Percentiles rank a stretch among this genome's conserved stretches.
Conservation (phyloP, 2,329 filamentous ascomycete species). For the Penicillium sp. region DNA sequence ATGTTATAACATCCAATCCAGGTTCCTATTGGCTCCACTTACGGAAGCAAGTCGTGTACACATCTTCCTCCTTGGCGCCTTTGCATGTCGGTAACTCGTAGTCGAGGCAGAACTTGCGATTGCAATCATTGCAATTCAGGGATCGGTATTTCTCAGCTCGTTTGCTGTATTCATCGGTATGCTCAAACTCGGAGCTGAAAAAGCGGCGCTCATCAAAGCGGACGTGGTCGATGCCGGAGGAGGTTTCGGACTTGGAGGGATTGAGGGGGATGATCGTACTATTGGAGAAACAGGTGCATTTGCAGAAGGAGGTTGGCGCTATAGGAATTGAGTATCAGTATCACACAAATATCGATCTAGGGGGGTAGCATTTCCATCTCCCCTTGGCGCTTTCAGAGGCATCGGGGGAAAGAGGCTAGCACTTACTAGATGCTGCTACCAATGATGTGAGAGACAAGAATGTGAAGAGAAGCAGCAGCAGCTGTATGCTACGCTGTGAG, state of each 20-base stretch:
- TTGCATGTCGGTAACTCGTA: conserved; percentile 57
- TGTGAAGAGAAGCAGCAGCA: conserved; percentile 22
- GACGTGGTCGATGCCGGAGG: conserved; percentile 16
- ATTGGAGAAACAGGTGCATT: conserved; percentile 61
- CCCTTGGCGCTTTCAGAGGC: not conserved
- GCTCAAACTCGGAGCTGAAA: conserved; percentile 11
- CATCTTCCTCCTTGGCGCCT: conserved; percentile 53
- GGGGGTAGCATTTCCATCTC: not conserved
- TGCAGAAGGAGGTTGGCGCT: conserved; percentile 57
- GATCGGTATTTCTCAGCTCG: conserved; percentile 32
- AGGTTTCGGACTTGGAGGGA: conserved; percentile 26
- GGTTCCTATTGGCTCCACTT: conserved; percentile 4
- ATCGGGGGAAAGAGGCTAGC: not conserved
- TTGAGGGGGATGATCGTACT: conserved; percentile 60
- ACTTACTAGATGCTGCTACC: conserved; percentile 32
- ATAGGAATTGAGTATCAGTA: not conserved
- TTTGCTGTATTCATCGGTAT: conserved; percentile 9
- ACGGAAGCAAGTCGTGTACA: conserved; percentile 60
- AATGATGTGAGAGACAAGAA: conserved; percentile 25
- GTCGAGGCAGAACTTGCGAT: conserved; percentile 56
- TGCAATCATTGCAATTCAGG: conserved; percentile 57
- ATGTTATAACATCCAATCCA: not conserved
- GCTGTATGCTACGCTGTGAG: conserved; percentile 9
- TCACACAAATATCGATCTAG: not conserved
- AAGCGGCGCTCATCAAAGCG: conserved; percentile 17